phyloP scores from a whole-genome alignment of 345 rosid genomes.

The Populus ilicifolia region DNA sequence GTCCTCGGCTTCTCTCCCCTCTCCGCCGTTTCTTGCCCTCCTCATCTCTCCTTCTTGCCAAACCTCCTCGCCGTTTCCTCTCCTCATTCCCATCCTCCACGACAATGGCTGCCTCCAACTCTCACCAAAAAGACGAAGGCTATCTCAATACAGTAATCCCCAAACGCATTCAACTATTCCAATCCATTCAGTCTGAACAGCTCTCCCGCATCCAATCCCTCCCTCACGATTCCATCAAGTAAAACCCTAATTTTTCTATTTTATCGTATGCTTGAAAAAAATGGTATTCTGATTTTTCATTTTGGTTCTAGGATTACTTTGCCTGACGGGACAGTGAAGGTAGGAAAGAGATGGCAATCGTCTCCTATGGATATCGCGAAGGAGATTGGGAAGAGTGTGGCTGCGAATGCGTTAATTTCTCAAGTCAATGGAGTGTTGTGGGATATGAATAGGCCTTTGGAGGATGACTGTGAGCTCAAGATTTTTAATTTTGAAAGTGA shows the following conservation, averaged over 20 bases:
- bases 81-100: slow-evolving; percentile 16
- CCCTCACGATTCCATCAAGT: slow-evolving; percentile 76
- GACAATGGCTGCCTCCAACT: slow-evolving; percentile 19
- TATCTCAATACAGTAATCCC: slow-evolving; percentile 58
- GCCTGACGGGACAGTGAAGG: slow-evolving; percentile 70
- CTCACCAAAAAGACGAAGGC: slow-evolving; percentile 49
- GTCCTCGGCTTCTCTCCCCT: not conserved
- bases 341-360: slow-evolving; percentile 80
- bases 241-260: not conserved
- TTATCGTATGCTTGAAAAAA: not conserved
- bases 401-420: slow-evolving; percentile 65
- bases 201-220: slow-evolving; percentile 49
- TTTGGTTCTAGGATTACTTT: slow-evolving; percentile 49
- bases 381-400: slow-evolving; percentile 66
- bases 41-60: slow-evolving; percentile 13
- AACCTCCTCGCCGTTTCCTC: slow-evolving; percentile 12
- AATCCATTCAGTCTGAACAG: slow-evolving; percentile 61
- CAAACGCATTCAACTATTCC: slow-evolving; percentile 65
- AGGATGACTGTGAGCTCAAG: slow-evolving; percentile 71
- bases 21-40: slow-evolving; percentile 10
- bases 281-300: not conserved
- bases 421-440: slow-evolving; percentile 73
- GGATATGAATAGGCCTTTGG: slow-evolving; percentile 88
- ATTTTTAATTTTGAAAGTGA: slow-evolving; percentile 65
- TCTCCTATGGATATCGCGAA: slow-evolving; percentile 71